Base-by-base conservation (phyloP, 129 eudicot species). In the Deinandra increscens region DNA sequence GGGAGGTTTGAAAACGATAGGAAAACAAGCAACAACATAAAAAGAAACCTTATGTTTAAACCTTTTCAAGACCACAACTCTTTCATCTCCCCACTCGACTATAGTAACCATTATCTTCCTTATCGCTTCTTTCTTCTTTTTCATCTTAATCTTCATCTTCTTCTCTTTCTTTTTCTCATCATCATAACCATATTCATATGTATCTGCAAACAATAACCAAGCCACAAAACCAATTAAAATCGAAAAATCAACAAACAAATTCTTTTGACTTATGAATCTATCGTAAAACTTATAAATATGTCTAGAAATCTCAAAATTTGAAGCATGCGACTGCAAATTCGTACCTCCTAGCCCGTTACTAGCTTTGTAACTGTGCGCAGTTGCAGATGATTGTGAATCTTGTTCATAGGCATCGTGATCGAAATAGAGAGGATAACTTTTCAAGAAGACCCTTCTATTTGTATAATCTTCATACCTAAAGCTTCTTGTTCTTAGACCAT, bases 381-480 rank as follows among this genome's bases (percentile, higher is more conserved):
- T 6, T n/a, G 68, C 29, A n/a, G 42, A 3, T 46, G 41, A 7
- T 68, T 75, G 69, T 36, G 56, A 5, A 29, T 69, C 59, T 60
- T 76, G 75, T 61, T 49, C 13, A 29, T 69, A 31, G 41, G 61
- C 70, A 29, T 69, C 71, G 43, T 34, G 67, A 15, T 78, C 85
- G 75, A 86, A 78, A 29, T 78, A 72, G 26, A 90, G 91, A 44
- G 97, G 95, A 79, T 90, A 90, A 68, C 97, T 87, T 62, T 85
- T 81, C 75, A 90, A 77, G 81, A 90, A 90, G 59, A 64, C 88
- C 63, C 95, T 80, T 74, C 97, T 77, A 29, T 71, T 90, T 51
- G 70, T 81, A 79, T 90, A 84, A 71, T 81, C 97, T 81, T 90
- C 97, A 14, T 90, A 22, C 17, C 91, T 83, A 53, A 90, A 90